phyloP scores from a whole-genome alignment of 2,329 filamentous ascomycete species.

The Clarireedia homoeocarpa region DNA sequence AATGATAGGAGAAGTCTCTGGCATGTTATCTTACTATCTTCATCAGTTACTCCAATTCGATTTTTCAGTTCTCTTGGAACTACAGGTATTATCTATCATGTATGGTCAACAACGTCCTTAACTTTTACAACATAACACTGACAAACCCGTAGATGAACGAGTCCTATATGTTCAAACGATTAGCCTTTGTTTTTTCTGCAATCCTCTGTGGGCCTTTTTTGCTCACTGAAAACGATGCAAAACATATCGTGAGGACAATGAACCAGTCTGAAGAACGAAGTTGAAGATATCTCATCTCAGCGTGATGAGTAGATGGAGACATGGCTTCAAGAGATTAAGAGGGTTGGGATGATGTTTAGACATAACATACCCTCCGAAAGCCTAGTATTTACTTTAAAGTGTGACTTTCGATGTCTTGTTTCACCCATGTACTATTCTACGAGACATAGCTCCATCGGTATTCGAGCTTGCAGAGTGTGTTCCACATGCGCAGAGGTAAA shows the following conservation, averaged over 20 bases:
- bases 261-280: conserved; percentile 10
- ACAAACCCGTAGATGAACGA: conserved; percentile 50
- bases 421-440: too few species aligned
- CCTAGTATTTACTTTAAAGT: too few species aligned
- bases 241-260: conserved; percentile 10
- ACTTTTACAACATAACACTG: not conserved
- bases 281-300: conserved; percentile 12
- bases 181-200: not conserved
- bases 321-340: not conserved
- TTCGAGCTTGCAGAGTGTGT: too few species aligned
- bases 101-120: too few species aligned
- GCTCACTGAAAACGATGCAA: conserved; percentile 10
- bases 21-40: conserved; percentile 19
- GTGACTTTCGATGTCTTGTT: too few species aligned
- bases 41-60: conserved; percentile 42
- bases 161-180: conserved; percentile 30
- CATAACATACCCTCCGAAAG: too few species aligned
- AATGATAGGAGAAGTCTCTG: not conserved
- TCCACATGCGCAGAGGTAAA: too few species aligned
- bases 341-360: not conserved
- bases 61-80: conserved; percentile 56
- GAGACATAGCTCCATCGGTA: too few species aligned
- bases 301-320: not conserved
- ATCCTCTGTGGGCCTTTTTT: not conserved
- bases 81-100: conserved; percentile 53